Base-by-base conservation (phyloP, 169 alveolate genomes). In the Plasmodium relictum region DNA sequence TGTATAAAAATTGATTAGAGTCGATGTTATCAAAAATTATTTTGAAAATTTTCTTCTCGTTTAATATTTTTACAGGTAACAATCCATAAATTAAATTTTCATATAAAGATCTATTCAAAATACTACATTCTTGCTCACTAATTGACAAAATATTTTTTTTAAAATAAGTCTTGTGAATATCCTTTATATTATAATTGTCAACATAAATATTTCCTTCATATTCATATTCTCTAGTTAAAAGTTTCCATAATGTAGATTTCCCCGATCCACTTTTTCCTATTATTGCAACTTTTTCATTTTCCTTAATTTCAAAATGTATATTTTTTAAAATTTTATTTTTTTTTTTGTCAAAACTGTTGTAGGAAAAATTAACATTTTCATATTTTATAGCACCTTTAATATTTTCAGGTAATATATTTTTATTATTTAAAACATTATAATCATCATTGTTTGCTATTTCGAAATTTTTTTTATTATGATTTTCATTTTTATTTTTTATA, bases 191-290 rank as follows among this genome's bases (percentile, higher is more conserved):
- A 52, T 31, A 66, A 37, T 24, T 65, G 45, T 80, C 90, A 26
- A 80, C 37, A 59, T 66, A 80, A 18, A 80, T 80, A 42, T 65
- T 61, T 3, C 90, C 90, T 58, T 80, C 83, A 26, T 66, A 80
- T 12, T 66, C 70, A 26, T 37, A 85, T 26, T 71, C 66, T 4
- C 61, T 58, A 31, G 83, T 85, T 48, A 85, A 63, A 39, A 88
- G 48, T 71, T 94, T 92, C 88, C 92, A 88, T 52, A 94, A 45
- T 37, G 94, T 92, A 5, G 95, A 88, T 73, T 94, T 94, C 6
- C 96, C 96, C 22, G 73, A 70, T 39, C 96, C 96, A 73, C 93
- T 94, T 63, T 94, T 94, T 4, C 96, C 96, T 61, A 94, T 65
- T 5, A 94, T 94, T 9, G 95, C 95, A 20, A 94, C 92, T 56